A percentile compares a stretch with the other conserved stretches of the same genome.
phyloP scores from a whole-genome alignment of 495 filamentous ascomycete species.

The Daldinia vernicosa region DNA sequence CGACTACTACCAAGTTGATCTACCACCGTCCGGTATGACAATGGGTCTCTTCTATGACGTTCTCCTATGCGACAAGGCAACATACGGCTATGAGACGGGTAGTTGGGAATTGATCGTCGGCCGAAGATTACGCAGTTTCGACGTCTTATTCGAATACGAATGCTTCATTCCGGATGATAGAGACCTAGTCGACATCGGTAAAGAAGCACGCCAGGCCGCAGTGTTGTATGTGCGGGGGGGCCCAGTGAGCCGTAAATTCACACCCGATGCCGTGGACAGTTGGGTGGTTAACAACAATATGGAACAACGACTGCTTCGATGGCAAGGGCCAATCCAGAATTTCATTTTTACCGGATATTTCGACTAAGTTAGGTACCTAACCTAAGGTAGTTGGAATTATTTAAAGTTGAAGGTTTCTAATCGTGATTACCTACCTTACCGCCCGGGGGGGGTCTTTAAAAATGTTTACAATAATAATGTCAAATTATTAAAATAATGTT shows the following conservation, averaged over 20 bases:
- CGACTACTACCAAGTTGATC: constrained; percentile 39
- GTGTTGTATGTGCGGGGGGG: constrained; percentile 35
- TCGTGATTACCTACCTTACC: not conserved
- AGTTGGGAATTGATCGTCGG: constrained; percentile 38
- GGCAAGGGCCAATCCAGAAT: constrained; percentile 38
- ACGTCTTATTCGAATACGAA: constrained; percentile 29
- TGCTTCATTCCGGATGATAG: constrained; percentile 32
- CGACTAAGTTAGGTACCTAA: too few relatives aligned
- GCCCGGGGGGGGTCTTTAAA: too few relatives aligned
- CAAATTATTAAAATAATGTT: too few relatives aligned
- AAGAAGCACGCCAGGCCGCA: constrained; percentile 30
- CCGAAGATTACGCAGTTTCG: constrained; percentile 28
- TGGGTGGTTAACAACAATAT: constrained; percentile 20
- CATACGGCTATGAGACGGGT: constrained; percentile 36
- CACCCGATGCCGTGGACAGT: not conserved
- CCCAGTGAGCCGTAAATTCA: constrained; percentile 5
- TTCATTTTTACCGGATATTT: constrained; percentile 34
- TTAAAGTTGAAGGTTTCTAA: not conserved
- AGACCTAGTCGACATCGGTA: constrained; percentile 28
- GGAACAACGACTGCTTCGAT: constrained; percentile 28
- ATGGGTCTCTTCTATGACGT: constrained; percentile 43
- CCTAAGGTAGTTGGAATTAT: too few relatives aligned
- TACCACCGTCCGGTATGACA: constrained; percentile 34
- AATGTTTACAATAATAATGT: too few relatives aligned
- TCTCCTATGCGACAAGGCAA: constrained; percentile 40